Evolutionary conservation across 2,329 filamentous ascomycete species (phyloP).

Genomic region (Nigrospora osmanthi): DNA sequence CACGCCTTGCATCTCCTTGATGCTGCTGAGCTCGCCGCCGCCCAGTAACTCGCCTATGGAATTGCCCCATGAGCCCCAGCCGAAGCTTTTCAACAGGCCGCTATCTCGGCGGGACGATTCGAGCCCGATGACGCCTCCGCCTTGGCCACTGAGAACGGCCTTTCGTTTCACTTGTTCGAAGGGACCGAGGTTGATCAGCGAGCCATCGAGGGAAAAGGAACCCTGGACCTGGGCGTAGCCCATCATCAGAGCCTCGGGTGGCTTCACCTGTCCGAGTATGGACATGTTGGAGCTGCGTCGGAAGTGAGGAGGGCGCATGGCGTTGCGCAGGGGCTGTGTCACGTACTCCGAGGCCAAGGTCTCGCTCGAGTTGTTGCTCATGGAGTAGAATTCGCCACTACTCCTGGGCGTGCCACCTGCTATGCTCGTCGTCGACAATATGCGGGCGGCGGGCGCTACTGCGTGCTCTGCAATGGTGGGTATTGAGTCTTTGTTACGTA

Average conservation of each 20-base stretch:
- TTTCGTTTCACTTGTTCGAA: conserved; percentile 97
- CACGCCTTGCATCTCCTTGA: conserved; percentile 89
- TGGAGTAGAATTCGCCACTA: conserved; percentile 89
- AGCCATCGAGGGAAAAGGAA: conserved; percentile 85
- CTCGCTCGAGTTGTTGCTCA: conserved; percentile 92
- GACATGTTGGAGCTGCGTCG: conserved; percentile 37
- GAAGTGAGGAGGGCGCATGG: conserved; percentile 33
- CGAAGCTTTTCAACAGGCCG: conserved; percentile 74
- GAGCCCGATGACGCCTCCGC: conserved; percentile 77
- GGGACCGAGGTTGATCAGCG: conserved; percentile 76
- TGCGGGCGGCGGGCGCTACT: conserved; percentile 52
- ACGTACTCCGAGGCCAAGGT: conserved; percentile 87
- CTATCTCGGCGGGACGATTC: conserved; percentile 67
- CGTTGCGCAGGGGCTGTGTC: conserved; percentile 35
- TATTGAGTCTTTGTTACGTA: conserved; percentile 34
- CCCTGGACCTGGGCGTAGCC: conserved; percentile 92
- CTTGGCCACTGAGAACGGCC: conserved; percentile 80
- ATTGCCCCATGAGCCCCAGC: conserved; percentile 81
- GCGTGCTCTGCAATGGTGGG: conserved; percentile 48
- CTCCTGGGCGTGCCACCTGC: conserved; percentile 74
- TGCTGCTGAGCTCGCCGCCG: conserved; percentile 78
- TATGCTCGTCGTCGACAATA: conserved; percentile 71
- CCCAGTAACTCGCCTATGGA: conserved; percentile 85
- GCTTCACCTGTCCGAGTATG: conserved; percentile 32
- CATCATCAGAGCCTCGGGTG: conserved; percentile 88